phyloP scores from a whole-genome alignment of 163 green algal genomes.

The Chlorella variabilis region DNA sequence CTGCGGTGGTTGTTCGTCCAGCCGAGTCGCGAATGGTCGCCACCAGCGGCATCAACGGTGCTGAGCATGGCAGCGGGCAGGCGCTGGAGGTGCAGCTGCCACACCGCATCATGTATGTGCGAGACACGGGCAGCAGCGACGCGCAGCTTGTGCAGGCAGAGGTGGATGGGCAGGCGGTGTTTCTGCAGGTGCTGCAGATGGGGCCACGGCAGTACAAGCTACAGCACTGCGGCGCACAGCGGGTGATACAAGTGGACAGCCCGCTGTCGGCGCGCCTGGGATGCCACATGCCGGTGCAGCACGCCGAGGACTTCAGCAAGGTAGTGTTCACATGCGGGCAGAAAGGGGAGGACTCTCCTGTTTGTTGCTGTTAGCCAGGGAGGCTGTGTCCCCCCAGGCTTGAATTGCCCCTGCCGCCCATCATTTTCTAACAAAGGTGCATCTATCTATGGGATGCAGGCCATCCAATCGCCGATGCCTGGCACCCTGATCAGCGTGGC shows the following conservation, averaged over 20 bases:
- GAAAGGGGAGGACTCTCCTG: no score
- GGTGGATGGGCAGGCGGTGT: slow-evolving; percentile 40
- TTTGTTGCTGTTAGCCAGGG: no score
- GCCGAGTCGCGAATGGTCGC: slow-evolving; percentile 15
- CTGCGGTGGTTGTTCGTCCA: slow-evolving; percentile 18
- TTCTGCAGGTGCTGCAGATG: slow-evolving; percentile 33
- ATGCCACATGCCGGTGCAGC: slow-evolving; percentile 25
- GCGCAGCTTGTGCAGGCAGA: slow-evolving; percentile 48
- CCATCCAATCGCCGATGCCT: slow-evolving; percentile 60
- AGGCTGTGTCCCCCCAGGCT: no score
- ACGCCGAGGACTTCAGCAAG: slow-evolving; percentile 23
- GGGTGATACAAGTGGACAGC: slow-evolving; percentile 32
- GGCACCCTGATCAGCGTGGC: slow-evolving; percentile 49
- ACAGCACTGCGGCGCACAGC: slow-evolving; percentile 46
- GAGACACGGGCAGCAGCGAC: neutral
- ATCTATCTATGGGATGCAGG: no score
- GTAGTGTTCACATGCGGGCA: no score
- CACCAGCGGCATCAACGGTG: neutral
- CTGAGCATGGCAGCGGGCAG: neutral
- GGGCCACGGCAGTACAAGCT: slow-evolving; percentile 15
- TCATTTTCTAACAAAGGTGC: no score
- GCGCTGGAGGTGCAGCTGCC: slow-evolving; percentile 39
- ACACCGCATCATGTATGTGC: slow-evolving; percentile 30
- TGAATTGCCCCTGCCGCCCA: no score
- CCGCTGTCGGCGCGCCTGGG: neutral